phyloP scores from a whole-genome alignment of 352 stramenopile genomes.

The Phytophthora crassamura region DNA sequence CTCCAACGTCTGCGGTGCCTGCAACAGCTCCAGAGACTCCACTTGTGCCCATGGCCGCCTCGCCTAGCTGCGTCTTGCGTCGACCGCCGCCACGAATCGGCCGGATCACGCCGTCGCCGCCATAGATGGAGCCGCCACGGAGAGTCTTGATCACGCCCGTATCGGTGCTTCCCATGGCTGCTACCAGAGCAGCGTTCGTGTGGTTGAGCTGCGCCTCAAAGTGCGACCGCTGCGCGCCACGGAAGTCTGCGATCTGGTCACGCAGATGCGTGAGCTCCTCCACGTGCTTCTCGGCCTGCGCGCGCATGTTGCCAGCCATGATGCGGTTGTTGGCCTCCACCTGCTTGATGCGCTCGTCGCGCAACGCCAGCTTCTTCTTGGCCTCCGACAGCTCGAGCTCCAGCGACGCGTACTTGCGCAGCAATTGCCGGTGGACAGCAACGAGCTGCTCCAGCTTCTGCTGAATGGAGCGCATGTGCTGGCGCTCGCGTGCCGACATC shows the following conservation, averaged over 20 bases:
- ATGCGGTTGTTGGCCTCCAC: conserved; percentile 90
- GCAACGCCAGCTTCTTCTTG: conserved; percentile 89
- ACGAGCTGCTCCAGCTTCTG: conserved; percentile 93
- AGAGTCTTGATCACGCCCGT: conserved; percentile 69
- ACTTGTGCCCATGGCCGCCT: conserved; percentile 22
- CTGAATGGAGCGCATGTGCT: conserved; percentile 91
- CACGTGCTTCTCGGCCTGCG: conserved; percentile 89
- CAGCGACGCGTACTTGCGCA: conserved; percentile 91
- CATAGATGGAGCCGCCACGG: conserved; percentile 71
- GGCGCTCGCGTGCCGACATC: conserved; percentile 81
- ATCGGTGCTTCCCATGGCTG: conserved; percentile 31
- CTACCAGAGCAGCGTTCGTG: conserved; percentile 40
- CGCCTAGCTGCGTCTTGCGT: conserved; percentile 57
- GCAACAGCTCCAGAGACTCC: conserved; percentile 6
- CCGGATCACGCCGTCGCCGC: conserved; percentile 68
- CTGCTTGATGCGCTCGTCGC: conserved; percentile 91
- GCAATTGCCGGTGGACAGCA: conserved; percentile 87
- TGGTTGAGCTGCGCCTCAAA: conserved; percentile 75
- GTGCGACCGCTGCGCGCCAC: conserved; percentile 76
- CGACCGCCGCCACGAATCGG: conserved; percentile 76
- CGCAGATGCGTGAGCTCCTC: conserved; percentile 88
- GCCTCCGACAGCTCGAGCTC: conserved; percentile 89
- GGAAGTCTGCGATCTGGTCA: conserved; percentile 87
- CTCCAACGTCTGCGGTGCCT: conserved; percentile 16
- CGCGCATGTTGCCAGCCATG: conserved; percentile 90